Base-by-base conservation (phyloP, 768 basidiomycete genomes). In the Podaxis mareebaensis region DNA sequence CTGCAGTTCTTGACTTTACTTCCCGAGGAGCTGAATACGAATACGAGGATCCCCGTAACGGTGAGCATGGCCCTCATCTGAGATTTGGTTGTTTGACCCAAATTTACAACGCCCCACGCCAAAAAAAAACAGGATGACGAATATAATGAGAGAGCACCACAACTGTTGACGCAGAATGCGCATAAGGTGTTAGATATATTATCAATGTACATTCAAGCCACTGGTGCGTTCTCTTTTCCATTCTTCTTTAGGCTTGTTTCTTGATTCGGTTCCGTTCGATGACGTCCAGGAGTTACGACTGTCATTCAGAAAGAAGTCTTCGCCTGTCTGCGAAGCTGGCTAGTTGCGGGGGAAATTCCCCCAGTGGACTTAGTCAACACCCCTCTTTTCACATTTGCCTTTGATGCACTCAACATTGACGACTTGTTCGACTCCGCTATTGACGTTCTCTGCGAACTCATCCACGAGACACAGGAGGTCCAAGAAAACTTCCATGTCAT, bases 401-500 rank as follows among this genome's bases (percentile, higher is more conserved):
- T 99, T 71, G 87, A 91, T 57, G 93, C 96, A 3, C 82, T 99
- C 33, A 81, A 81, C 3, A 89, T 89, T 3, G 92, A 96, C 17
- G 85, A 87, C 49, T 82, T 99, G n/a, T 99, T 99, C 72, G 97
- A 99, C 69, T 75, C 89, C 6, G 96, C 95, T 1, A 93, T 96
- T 42, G 92, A 97, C 64, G 89, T 93, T 39, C 82, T 99, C 63
- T 96, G 93, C 74, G 95, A 97, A 72, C 78, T 98, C 69, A 94
- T 99, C 59, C 97, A 99, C 75, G 97, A 99, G 74, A 99, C 97
- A 0, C 96, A 98, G 75, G 97, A 99, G 75, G 84, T 97, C 33
- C 91, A 96, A 64, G 96, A 98, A 33, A 95, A 94, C 71, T 92
- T 96, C 87, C 76, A 85, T 22, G 86, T 92, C 67, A 95, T 99